Conservation (phyloP, 2,329 filamentous ascomycete species). For the Aureobasidium sp. region DNA sequence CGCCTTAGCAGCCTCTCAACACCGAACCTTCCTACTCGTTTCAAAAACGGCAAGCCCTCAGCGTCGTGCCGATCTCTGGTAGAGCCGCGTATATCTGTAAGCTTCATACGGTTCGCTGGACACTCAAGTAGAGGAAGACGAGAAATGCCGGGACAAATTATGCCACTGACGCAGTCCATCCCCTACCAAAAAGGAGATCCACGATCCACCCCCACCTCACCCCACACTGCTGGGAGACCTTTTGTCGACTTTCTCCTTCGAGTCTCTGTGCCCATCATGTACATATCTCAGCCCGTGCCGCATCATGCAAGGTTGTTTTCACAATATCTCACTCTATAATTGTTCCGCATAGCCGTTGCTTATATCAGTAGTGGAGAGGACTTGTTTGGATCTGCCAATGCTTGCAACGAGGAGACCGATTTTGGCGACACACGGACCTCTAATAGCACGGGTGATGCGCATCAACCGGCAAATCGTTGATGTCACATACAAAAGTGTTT, state of each 20-base stretch:
- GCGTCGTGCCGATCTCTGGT: background rate
- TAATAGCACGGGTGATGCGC: background rate
- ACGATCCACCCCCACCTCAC: slow-evolving; percentile 6
- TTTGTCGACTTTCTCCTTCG: background rate
- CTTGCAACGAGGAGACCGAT: background rate
- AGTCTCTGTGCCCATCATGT: background rate
- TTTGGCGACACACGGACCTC: background rate
- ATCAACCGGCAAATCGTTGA: slow-evolving; percentile 3
- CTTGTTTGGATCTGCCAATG: background rate
- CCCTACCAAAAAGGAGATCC: background rate
- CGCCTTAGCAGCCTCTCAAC: background rate
- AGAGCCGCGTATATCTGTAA: background rate
- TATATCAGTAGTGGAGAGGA: background rate
- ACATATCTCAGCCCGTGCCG: background rate
- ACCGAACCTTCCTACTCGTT: background rate
- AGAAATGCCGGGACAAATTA: background rate
- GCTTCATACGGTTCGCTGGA: background rate
- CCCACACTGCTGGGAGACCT: background rate
- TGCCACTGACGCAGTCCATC: slow-evolving; percentile 1
- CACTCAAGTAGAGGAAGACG: background rate
- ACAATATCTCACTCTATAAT: background rate
- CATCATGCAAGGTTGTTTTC: background rate
- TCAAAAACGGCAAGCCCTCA: slow-evolving; percentile 4
- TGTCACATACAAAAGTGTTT: background rate
- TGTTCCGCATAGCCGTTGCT: background rate